phyloP scores from a whole-genome alignment of 1,284 basidiomycete species.

The Lentinus polychrous region DNA sequence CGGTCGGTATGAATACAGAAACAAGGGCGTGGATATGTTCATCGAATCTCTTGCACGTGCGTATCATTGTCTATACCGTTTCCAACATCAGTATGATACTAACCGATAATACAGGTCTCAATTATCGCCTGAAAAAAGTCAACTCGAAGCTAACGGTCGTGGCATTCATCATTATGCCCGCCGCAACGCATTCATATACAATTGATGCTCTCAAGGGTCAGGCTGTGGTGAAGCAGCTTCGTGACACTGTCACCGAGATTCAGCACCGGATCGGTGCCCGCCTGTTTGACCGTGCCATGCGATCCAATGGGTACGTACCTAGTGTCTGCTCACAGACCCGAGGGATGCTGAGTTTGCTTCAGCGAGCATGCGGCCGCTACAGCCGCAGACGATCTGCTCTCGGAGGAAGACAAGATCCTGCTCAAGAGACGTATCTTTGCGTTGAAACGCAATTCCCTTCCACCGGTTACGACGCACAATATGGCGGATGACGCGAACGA shows the following conservation, averaged over 20 bases:
- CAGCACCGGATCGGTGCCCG: conserved; percentile 88
- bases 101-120: conserved; percentile 46
- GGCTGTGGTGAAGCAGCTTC: conserved; percentile 93
- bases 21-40: conserved; percentile 99
- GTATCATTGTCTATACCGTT: conserved; percentile 16
- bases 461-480: conserved; percentile 95
- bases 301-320: conserved; percentile 73
- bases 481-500: conserved; percentile 92
- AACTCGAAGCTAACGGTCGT: conserved; percentile 83
- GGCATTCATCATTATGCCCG: conserved; percentile 99
- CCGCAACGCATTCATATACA: conserved; percentile 92
- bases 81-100: not conserved
- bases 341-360: conserved; percentile 9
- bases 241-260: conserved; percentile 92
- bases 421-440: conserved; percentile 96
- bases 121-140: conserved; percentile 80
- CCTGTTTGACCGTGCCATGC: conserved; percentile 89
- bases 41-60: conserved; percentile 90
- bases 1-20: conserved; percentile 97
- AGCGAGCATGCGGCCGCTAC: conserved; percentile 76
- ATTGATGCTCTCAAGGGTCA: conserved; percentile 98
- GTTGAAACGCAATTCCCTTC: conserved; percentile 88
- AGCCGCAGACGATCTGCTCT: conserved; percentile 72
- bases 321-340: not conserved
- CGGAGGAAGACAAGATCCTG: conserved; percentile 90